Evolutionary conservation across 129 eudicot genomes (phyloP).

Genomic region (Scalesia atractyloides): DNA sequence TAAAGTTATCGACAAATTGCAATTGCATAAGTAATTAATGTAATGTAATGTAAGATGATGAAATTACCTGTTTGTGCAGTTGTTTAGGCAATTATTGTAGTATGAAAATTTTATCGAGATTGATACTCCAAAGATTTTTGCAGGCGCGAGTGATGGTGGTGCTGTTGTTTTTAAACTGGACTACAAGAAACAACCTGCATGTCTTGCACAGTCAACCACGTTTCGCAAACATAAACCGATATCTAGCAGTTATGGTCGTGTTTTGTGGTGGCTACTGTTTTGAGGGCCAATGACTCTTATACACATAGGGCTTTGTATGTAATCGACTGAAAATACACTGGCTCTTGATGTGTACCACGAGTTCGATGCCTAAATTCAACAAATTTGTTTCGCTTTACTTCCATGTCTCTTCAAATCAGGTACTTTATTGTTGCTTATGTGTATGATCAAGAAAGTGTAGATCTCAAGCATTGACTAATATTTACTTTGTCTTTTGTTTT

Average conservation of each 20-base stretch:
- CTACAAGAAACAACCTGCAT: conserved; percentile 66
- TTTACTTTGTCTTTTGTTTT: no score
- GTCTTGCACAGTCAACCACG: conserved; percentile 80
- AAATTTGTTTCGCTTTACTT: no score
- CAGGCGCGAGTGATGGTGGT: conserved; percentile 90
- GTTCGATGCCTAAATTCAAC: no score
- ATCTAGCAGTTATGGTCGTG: conserved; percentile 73
- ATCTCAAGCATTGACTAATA: no score
- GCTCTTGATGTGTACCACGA: conserved; percentile 61
- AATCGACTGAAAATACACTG: conserved; percentile 22
- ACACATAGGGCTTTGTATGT: conserved; percentile 80
- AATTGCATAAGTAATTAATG: no score
- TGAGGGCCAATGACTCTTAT: conserved; percentile 77
- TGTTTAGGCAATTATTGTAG: conserved; percentile 58
- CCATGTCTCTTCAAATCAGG: no score
- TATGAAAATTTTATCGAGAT: conserved; percentile 59
- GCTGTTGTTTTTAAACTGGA: conserved; percentile 74
- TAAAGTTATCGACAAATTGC: no score
- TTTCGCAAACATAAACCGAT: conserved; percentile 84
- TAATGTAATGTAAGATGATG: no score
- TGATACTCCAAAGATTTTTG: conserved; percentile 66
- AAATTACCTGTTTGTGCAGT: neutral
- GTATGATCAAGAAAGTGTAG: no score
- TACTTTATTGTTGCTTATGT: no score
- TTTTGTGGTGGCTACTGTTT: conserved; percentile 77